These are phyloP conservation scores for Calonectria montana DNA, from an alignment of 2,329 filamentous ascomycete species.

Conservation along the genomic window DNA sequence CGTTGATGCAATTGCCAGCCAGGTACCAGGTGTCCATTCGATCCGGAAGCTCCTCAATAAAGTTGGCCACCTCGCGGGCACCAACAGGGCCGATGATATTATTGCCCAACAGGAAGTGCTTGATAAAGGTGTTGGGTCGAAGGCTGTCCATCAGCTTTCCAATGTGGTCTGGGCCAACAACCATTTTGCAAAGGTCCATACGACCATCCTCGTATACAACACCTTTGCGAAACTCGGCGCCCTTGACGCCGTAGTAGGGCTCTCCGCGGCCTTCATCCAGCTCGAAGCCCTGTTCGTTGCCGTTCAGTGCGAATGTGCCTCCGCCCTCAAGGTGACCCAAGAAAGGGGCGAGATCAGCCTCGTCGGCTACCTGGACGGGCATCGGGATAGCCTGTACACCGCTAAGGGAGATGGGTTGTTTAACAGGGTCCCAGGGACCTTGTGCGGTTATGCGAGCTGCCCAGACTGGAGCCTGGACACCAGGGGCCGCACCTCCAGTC, in stretches of 20 bases:
- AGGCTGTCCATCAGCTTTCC: slow-evolving; percentile 61
- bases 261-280: slow-evolving; percentile 51
- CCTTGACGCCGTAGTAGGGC: slow-evolving; percentile 50
- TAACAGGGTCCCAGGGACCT: slow-evolving; percentile 48
- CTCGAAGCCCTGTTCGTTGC: slow-evolving; percentile 39
- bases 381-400: slow-evolving; percentile 49
- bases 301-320: slow-evolving; percentile 44
- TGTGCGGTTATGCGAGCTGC: slow-evolving; percentile 47
- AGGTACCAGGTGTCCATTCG: slow-evolving; percentile 67
- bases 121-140: slow-evolving; percentile 58
- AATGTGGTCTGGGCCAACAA: slow-evolving; percentile 63
- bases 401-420: slow-evolving; percentile 45
- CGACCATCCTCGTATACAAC: slow-evolving; percentile 63
- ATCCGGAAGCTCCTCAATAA: slow-evolving; percentile 57
- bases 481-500: slow-evolving; percentile 45
- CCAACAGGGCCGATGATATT: slow-evolving; percentile 64
- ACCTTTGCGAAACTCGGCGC: slow-evolving; percentile 51
- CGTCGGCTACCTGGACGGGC: slow-evolving; percentile 47
- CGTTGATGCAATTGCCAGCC: slow-evolving; percentile 65
- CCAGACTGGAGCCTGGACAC: slow-evolving; percentile 49
- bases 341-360: slow-evolving; percentile 48
- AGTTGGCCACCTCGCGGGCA: slow-evolving; percentile 57
- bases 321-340: slow-evolving; percentile 46
- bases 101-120: slow-evolving; percentile 65
- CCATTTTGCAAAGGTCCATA: slow-evolving; percentile 67